Base-by-base conservation (phyloP, 163 green algal genomes). In the Scenedesmus sp. region DNA sequence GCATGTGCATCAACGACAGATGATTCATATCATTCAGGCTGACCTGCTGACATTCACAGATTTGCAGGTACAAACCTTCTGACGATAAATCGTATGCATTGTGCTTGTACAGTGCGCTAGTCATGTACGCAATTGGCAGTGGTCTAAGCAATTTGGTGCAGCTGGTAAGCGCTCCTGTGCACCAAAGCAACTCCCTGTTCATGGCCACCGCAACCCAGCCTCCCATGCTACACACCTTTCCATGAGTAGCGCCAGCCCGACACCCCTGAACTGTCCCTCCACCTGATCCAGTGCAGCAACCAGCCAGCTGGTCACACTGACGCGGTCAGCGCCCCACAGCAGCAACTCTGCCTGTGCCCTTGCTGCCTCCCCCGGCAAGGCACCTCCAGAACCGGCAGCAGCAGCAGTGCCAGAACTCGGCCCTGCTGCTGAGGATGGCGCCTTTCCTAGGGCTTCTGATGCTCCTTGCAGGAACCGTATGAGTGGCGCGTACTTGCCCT, bases 381-480 rank as follows among this genome's bases (percentile, higher is more conserved):
- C 6, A 40, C 9, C 42, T 20, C 12, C 43, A 86, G 82, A 18
- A 18, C 13, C 35, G 46, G 70, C 61, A 83, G 16, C 65, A 80
- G 46, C 65, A 89, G 18, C 24, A 84, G 22, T 16, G 13, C 43
- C 78, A 84, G 78, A 56, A 51, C 43, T 33, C 9, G 26, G 78
- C 4, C 9, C 61, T 89, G 61, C 61, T 89, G 83, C 61, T 61
- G 61, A 24, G 35, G 42, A 33, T 43, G 61, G 18, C 12, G 4
- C 16, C 56, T 37, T 42, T 61, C 37, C 20, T 15, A 81, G 42
- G 3, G 51, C 70, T 2, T 37, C 51, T 68, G 40, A 35, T 51
- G 85, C 61, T 2, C 85, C 85, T 70, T 65, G 44, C 42, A 89
- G 68, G 18, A 89, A 33, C 13, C 78, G 78, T 9, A 89, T 65